Conservation (phyloP, 352 stramenopile species). For the Phytopythium kandeliae region DNA sequence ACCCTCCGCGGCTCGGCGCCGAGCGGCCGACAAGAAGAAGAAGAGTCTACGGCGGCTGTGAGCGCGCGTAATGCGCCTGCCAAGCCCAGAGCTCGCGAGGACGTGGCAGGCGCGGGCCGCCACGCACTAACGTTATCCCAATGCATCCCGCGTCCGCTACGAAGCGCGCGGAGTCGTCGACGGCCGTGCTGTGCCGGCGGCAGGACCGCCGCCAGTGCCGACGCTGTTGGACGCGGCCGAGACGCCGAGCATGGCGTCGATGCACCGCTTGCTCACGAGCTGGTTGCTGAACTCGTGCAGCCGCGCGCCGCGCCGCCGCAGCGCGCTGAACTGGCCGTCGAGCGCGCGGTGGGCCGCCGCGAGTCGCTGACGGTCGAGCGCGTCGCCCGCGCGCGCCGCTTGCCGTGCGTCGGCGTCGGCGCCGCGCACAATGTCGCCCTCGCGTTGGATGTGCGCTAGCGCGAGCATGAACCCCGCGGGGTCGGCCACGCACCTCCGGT, state of each 20-base stretch:
- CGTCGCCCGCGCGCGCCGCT: slow-evolving; percentile 23
- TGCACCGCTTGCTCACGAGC: slow-evolving; percentile 46
- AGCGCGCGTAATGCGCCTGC: neutral
- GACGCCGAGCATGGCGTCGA: slow-evolving; percentile 22
- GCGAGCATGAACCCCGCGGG: slow-evolving; percentile 41
- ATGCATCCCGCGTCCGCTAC: neutral
- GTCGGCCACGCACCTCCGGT: slow-evolving; percentile 39
- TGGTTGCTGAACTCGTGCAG: slow-evolving; percentile 68
- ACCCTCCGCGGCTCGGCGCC: neutral
- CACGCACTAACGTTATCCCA: slow-evolving; percentile 4
- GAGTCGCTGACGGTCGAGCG: slow-evolving; percentile 22
- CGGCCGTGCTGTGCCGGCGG: neutral
- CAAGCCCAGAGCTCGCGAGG: neutral
- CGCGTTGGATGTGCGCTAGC: slow-evolving; percentile 47
- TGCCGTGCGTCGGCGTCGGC: slow-evolving; percentile 41
- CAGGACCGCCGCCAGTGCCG: neutral
- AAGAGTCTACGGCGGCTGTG: slow-evolving; percentile 4
- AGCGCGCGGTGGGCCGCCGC: slow-evolving; percentile 28
- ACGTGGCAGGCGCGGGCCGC: neutral
- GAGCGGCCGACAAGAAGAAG: slow-evolving; percentile 8
- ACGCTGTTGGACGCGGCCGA: neutral
- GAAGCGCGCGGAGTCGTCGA: neutral
- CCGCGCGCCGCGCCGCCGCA: slow-evolving; percentile 25
- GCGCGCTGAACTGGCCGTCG: slow-evolving; percentile 29
- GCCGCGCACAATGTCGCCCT: slow-evolving; percentile 41